These are phyloP conservation scores for Calonectria fujianensis DNA, from an alignment of 2,329 filamentous ascomycete species.

Conservation along the genomic window DNA sequence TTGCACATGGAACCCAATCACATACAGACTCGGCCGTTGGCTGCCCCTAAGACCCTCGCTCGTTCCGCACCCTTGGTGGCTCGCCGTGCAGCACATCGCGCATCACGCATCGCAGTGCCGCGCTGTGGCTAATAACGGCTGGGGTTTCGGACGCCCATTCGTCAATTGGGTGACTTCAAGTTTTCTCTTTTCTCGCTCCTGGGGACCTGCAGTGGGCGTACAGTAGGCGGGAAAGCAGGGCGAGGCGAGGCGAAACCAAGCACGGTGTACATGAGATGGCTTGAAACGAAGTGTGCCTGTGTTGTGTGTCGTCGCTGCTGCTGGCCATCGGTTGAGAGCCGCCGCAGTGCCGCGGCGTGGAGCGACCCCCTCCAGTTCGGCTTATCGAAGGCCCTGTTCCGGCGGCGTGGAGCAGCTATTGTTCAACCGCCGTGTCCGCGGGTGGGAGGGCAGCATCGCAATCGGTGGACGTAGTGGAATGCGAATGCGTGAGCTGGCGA, in stretches of 20 bases:
- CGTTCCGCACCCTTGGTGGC: constrained; percentile 45
- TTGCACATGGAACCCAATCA: constrained; percentile 20
- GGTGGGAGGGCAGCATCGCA: constrained; percentile 17
- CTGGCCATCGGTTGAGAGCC: constrained; percentile 29
- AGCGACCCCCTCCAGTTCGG: constrained; percentile 31
- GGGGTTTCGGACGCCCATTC: constrained; percentile 47
- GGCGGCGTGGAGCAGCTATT: constrained; percentile 37
- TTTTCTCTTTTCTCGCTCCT: constrained; percentile 57
- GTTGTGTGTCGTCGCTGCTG: constrained; percentile 23
- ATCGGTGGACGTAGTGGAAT: constrained; percentile 23
- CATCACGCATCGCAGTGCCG: constrained; percentile 50
- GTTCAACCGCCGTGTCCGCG: constrained; percentile 42
- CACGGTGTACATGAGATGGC: constrained; percentile 34
- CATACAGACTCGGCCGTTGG: constrained; percentile 38
- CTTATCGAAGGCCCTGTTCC: constrained; percentile 41
- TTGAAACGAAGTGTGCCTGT: constrained; percentile 20
- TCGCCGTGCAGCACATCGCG: constrained; percentile 45
- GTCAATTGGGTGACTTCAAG: constrained; percentile 49
- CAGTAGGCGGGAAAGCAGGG: constrained; percentile 48
- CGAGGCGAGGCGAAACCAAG: constrained; percentile 44
- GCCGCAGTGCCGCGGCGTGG: constrained; percentile 27
- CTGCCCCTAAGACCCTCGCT: constrained; percentile 33
- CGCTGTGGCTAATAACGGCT: constrained; percentile 46
- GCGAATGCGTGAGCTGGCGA: constrained; percentile 24
- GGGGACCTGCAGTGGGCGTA: constrained; percentile 53